A percentile compares a stretch with the other conserved stretches of the same genome.
Conservation (phyloP, 176 grass and related monocot species). For the Neostapfia colusana region DNA sequence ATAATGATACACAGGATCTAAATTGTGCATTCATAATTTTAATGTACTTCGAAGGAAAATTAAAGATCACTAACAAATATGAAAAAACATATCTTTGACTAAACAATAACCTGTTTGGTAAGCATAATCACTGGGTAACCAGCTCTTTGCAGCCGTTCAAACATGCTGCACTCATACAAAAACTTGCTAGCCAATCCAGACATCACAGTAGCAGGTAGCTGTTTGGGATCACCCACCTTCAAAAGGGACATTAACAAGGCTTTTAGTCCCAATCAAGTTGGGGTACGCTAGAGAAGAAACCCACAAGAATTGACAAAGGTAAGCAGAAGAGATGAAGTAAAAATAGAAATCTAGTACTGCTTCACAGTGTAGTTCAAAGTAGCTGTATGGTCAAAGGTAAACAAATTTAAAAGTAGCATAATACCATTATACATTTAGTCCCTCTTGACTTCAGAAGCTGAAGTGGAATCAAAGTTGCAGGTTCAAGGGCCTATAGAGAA, state of each 20-base stretch:
- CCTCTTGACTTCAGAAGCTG: constrained; percentile 97
- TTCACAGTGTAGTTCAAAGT: constrained; percentile 26
- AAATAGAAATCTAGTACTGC: constrained; percentile 13
- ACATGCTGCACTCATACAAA: constrained; percentile 97
- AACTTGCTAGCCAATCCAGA: constrained; percentile 92
- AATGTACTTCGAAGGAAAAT: not conserved
- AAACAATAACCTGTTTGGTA: constrained; percentile 71
- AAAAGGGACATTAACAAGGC: constrained; percentile 35
- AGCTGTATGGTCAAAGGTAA: constrained; percentile 11
- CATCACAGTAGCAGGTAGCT: constrained; percentile 92
- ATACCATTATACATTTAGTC: constrained; percentile 96
- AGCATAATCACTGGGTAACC: constrained; percentile 96
- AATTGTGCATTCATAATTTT: constrained; percentile 9
- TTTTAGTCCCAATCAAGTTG: not conserved
- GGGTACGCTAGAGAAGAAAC: not conserved
- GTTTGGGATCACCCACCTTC: constrained; percentile 99
- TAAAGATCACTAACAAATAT: not conserved
- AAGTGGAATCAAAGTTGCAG: constrained; percentile 93
- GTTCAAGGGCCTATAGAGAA: constrained; percentile 84
- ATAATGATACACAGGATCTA: constrained; percentile 19
- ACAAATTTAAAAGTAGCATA: not conserved
- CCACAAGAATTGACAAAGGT: not conserved
- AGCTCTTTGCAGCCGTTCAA: constrained; percentile 93
- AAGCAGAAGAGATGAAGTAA: not conserved
- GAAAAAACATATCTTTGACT: constrained; percentile 19